Conservation (phyloP, 176 grass and related monocot species). For the Dactylis glomerata region DNA sequence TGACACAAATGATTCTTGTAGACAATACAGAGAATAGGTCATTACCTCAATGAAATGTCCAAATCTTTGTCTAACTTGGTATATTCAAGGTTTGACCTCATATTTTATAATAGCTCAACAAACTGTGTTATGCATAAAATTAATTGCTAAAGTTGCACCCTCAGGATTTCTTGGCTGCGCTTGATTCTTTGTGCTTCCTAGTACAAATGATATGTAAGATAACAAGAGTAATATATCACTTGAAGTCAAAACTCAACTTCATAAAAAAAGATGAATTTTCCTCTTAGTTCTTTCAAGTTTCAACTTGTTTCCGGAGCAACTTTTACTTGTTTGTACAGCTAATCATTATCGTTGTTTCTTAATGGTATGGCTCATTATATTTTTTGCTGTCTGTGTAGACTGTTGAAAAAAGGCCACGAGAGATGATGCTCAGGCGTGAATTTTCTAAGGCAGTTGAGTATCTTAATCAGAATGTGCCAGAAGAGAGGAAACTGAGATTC, state of each 20-base stretch:
- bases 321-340: slow-evolving; percentile 26
- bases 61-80: neutral
- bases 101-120: neutral
- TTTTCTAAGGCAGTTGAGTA: slow-evolving; percentile 87
- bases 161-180: slow-evolving; percentile 4
- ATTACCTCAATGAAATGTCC: neutral
- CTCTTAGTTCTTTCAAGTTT: slow-evolving; percentile 7
- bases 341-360: neutral
- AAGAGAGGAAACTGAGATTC: slow-evolving; percentile 86
- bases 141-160: neutral
- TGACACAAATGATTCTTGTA: neutral
- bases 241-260: neutral
- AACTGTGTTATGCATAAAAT: neutral
- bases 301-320: slow-evolving; percentile 4
- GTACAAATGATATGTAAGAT: neutral
- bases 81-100: slow-evolving; percentile 18
- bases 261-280: neutral
- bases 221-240: neutral
- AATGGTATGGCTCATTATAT: neutral
- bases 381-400: slow-evolving; percentile 56
- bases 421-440: slow-evolving; percentile 99
- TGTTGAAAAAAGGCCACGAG: slow-evolving; percentile 97
- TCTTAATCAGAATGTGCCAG: slow-evolving; percentile 90
- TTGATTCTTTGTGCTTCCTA: slow-evolving; percentile 28
- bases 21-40: neutral